Evolutionary conservation across 2,329 filamentous ascomycete species (phyloP), one percentile per base, ranked within the genome.

Genomic region (Penicillium sp.): DNA sequence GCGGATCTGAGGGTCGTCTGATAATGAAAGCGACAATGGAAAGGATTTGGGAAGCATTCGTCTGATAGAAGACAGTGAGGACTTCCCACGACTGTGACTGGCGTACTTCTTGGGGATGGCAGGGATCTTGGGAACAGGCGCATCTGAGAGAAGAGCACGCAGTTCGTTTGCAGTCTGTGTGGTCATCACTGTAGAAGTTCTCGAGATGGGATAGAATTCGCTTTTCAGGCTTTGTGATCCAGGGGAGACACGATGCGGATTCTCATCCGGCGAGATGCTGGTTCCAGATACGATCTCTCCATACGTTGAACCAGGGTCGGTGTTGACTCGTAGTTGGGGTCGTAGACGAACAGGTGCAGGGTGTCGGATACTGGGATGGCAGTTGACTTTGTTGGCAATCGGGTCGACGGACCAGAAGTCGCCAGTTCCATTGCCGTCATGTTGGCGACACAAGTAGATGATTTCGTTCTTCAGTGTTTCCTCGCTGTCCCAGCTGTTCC

Each of bases 381-480:
- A 64, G 44, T 62, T 56, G 2, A 67, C 59, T 53, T 67, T 67
- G 40, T 70, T 65, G 24, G 61, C 61, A 8, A 65, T 43, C 6
- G 62, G 62, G 43, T 65, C 62, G 10, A 55, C 44, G 22, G 46
- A 62, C 62, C 62, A 65, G 3, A 57, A 60, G 9, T 68, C 65
- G 31, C 58, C 60, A 13, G 58, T 59, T 5, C 64, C 64, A n/a
- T 62, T 67, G 5, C 66, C 65, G 48, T 73, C 68, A 3, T 70
- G 71, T 21, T 68, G 66, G 13, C 70, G 70, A 43, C 71, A 74
- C 21, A 72, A 57, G 50, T 71, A 69, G n/a, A 68, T 53, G n/a
- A 73, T 72, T 16, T 74, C 71, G 42, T 69, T 67, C 50, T 71
- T 72, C 27, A 73, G 61, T 3, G 67, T 70, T 29, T 64, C 65